Percentiles rank a stretch among this genome's conserved stretches.
phyloP scores from a whole-genome alignment of 225 moss, liverwort and hornwort species.

The Rhytidiadelphus loreus region DNA sequence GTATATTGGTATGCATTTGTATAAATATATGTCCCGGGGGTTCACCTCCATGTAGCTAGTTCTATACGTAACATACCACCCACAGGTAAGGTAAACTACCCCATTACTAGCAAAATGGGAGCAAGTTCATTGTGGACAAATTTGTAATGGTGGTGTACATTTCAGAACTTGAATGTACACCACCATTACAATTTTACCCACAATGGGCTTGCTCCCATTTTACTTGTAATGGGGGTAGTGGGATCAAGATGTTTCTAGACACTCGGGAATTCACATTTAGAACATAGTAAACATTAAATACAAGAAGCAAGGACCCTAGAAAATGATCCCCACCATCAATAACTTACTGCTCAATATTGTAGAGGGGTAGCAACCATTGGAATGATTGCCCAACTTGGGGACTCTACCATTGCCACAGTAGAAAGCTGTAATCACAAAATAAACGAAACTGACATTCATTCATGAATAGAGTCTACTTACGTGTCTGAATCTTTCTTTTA shows the following conservation, averaged over 20 bases:
- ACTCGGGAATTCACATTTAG: no score
- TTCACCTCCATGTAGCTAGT: not conserved
- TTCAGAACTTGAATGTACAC: no score
- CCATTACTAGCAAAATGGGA: no score
- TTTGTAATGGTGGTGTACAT: no score
- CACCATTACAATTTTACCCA: no score
- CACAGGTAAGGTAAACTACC: no score
- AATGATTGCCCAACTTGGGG: not conserved
- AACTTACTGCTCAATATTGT: not conserved
- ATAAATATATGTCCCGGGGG: not conserved
- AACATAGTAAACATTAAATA: not conserved
- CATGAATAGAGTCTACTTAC: no score
- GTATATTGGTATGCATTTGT: not conserved
- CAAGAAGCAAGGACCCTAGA: not conserved
- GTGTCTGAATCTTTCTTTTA: no score
- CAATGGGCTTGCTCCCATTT: no score
- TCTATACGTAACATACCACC: not conserved
- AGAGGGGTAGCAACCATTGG: not conserved
- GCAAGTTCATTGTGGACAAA: no score
- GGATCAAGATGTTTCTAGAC: not conserved
- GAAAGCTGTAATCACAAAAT: not conserved
- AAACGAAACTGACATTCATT: no score
- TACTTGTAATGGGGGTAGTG: no score
- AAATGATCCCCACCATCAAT: not conserved
- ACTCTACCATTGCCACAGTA: fast-evolving